Base-by-base conservation (phyloP, 2,329 filamentous ascomycete species). In the Lasiodiplodia hormozganensis region DNA sequence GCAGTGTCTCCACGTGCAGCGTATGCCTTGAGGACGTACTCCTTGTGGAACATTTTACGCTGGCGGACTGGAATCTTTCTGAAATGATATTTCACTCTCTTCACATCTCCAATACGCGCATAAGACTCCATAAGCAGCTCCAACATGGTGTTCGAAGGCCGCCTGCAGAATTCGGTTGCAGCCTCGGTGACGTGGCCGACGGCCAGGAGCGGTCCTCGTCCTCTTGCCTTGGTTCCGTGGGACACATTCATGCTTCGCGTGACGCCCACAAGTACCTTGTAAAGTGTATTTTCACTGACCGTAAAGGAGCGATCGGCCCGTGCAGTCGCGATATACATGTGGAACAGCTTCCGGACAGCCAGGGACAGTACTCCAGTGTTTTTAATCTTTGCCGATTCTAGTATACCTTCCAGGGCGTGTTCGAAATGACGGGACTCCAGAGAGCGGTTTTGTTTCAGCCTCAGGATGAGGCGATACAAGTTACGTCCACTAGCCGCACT, bases 1-100 rank as follows among this genome's bases (percentile, higher is more conserved):
- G 81, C 75, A 0, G 90, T 77, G 71, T 97, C 88, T 2, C 89
- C 91, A 62, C 87, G 83, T 68, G 88, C 86, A 1, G 93, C 90
- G 79, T 95, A 88, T 0, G 90, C 91, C 71, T 91, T 88, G 51
- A 96, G 82, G 3, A 94, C 81, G 56, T 51, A 60, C 38, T 28
- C 38, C 36, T 25, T 4, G 14, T 54, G 62, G 14, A 18, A 65
- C 6, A 34, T 12, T 14, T 36, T 51, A 12, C 49, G 14, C 34
- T 60, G 16, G 12, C 28, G n/a, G 3, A 23, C 18, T 11, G 56
- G 53, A 16, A 67, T 31, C 11, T 52, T n/a, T 36, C 14, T 36
- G 31, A 38, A 67, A 23, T 36, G 52, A 2, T 4, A 4, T 5
- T 28, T 60, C 5, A 34, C 28, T 18, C 11, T 40, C 7, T 47